Conservation (phyloP, 805 yeast genomes). For the Candida multigemmis region DNA sequence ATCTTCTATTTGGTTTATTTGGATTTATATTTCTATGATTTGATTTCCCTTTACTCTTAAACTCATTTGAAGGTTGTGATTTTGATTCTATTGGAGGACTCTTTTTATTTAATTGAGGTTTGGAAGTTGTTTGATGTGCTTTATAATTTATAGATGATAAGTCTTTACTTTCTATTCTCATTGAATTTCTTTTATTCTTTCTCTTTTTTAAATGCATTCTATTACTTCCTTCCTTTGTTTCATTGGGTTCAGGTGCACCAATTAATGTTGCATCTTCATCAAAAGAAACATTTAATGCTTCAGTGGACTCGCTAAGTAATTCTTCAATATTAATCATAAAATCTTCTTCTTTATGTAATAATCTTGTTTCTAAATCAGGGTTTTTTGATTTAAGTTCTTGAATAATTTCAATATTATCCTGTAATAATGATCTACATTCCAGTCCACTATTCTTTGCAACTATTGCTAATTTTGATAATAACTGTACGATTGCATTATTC, state of each 20-base stretch:
- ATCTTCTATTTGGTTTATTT: slow-evolving; percentile 7
- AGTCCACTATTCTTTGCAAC: slow-evolving; percentile 41
- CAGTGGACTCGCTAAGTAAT: slow-evolving; percentile 22
- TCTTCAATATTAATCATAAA: slow-evolving; percentile 24
- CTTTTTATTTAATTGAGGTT: slow-evolving; percentile 9
- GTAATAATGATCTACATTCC: slow-evolving; percentile 34
- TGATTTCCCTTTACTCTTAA: slow-evolving; percentile 6
- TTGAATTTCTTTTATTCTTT: slow-evolving; percentile 25
- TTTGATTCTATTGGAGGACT: slow-evolving; percentile 9
- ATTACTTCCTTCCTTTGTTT: slow-evolving; percentile 8
- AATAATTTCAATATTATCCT: slow-evolving; percentile 39
- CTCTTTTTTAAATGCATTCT: slow-evolving; percentile 14
- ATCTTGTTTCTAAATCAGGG: slow-evolving; percentile 24
- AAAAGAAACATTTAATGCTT: slow-evolving; percentile 20
- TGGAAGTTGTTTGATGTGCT: too few relatives aligned
- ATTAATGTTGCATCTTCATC: slow-evolving; percentile 24
- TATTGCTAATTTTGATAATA: slow-evolving; percentile 33
- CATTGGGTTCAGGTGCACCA: slow-evolving; percentile 4
- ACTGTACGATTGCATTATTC: slow-evolving; percentile 33
- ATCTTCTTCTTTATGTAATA: slow-evolving; percentile 17
- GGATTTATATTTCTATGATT: slow-evolving; percentile 17
- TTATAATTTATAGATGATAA: too few relatives aligned
- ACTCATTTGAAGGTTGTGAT: slow-evolving; percentile 2
- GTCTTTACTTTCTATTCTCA: slow-evolving; percentile 19
- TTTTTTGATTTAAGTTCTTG: slow-evolving; percentile 24